Conservation (phyloP, 2,329 filamentous ascomycete species). For the Fusarium torulosum region DNA sequence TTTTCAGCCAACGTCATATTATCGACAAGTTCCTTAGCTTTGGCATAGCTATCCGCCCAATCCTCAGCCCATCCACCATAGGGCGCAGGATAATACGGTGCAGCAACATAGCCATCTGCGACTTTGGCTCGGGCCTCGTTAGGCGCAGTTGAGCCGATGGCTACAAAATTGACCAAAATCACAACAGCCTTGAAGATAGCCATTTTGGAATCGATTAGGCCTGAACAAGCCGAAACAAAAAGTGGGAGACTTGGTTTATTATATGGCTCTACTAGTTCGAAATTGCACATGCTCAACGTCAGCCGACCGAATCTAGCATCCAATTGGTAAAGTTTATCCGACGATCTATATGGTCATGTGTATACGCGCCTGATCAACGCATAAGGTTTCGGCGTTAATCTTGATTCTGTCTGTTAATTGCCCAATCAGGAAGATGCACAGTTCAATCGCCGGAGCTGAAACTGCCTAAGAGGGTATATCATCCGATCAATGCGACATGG, state of each 20-base stretch:
- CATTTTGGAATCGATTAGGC: background rate
- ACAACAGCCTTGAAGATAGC: conserved; percentile 6
- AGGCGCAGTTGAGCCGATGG: conserved; percentile 7
- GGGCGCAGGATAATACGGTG: conserved; percentile 77
- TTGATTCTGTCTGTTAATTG: conserved; percentile 16
- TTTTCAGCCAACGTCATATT: conserved; percentile 86
- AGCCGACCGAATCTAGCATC: background rate
- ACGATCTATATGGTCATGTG: conserved; percentile 19
- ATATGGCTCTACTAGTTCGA: background rate
- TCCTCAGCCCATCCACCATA: conserved; percentile 77
- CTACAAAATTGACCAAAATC: conserved; percentile 4
- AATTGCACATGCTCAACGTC: background rate
- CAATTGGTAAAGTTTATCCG: conserved; percentile 15
- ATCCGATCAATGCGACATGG: conserved; percentile 16
- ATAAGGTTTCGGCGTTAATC: conserved; percentile 3
- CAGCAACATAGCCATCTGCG: conserved; percentile 54
- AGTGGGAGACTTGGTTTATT: background rate
- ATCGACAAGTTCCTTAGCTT: conserved; percentile 75
- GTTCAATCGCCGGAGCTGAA: background rate
- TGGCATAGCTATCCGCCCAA: conserved; percentile 78
- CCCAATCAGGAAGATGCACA: background rate
- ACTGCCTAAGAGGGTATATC: conserved; percentile 18
- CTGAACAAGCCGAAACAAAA: background rate
- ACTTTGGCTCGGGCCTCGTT: background rate
- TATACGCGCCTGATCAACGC: background rate